Base-by-base conservation (phyloP, 331 rosid species). In the Saraca asoca region DNA sequence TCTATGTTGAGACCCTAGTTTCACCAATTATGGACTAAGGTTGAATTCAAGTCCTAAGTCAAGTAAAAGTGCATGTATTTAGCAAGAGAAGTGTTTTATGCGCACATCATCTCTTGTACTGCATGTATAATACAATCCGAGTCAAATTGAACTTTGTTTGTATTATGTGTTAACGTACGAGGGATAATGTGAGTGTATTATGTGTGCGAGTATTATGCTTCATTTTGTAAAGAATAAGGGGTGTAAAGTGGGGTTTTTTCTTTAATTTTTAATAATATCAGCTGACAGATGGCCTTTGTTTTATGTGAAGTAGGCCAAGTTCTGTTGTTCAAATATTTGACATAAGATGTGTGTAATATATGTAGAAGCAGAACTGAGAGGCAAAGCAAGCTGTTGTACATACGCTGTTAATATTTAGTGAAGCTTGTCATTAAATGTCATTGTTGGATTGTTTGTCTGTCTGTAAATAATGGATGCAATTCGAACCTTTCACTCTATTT, bases 1-100 rank as follows among this genome's bases (percentile, higher is more conserved):
- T 75, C 43, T 71, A 71, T 8, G 68, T 64, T 57, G 86, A 82
- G 70, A 82, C 74, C 29, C 62, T 82, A 56, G 78, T 82, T 48
- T 75, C 81, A 59, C 86, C 86, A 34, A 33, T 64, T 50, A 78
- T 67, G 79, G 58, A 73, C 59, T 34, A 5, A 75, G 60, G 64
- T 49, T 19, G 42, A 38, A 14, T 7, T 12, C 5, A 10, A 52
- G 45, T 15, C 35, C 24, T 29, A 14, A 14, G 57, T 46, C 24
- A 55, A 35, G 33, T 37, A 12, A 38, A 43, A 24, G 31, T 24
- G 31, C 31, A 1, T 24, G 3, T 24, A 3, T 24, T 24, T 24
- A 24, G 31, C 31, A 1, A 24, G 3, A 3, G 31, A 1, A 1
- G 31, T 24, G 31, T 24, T 24, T 24, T 24, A 24, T n/a, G n/a